phyloP scores from a whole-genome alignment of 139 green algal species.

The Volvox africanus region DNA sequence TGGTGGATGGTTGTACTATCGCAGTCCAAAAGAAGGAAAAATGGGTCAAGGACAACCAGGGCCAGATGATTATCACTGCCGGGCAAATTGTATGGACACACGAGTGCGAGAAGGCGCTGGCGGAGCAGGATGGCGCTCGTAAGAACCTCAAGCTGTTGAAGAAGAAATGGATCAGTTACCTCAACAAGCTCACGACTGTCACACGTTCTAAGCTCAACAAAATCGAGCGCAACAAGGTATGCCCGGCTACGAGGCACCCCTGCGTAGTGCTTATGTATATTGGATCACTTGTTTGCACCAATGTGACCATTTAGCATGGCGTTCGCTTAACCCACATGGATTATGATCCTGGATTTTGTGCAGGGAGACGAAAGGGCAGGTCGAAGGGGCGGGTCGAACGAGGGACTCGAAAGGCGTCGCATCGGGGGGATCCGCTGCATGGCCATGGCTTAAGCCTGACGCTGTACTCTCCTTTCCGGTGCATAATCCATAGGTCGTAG shows the following conservation, averaged over 20 bases:
- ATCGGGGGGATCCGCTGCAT: too few species aligned
- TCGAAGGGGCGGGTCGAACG: too few species aligned
- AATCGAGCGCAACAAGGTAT: slow-evolving; percentile 88
- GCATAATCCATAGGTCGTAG: slow-evolving; percentile 53
- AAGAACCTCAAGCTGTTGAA: slow-evolving; percentile 81
- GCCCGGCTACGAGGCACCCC: too few species aligned
- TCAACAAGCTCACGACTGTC: slow-evolving; percentile 88
- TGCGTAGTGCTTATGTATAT: too few species aligned
- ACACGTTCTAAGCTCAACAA: slow-evolving; percentile 85
- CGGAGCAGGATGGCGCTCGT: slow-evolving; percentile 72
- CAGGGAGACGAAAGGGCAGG: too few species aligned
- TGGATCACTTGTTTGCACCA: too few species aligned
- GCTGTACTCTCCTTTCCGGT: too few species aligned
- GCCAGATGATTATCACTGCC: slow-evolving; percentile 90
- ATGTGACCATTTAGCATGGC: too few species aligned
- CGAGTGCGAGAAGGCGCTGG: slow-evolving; percentile 89
- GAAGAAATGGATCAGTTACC: slow-evolving; percentile 89
- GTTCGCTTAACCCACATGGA: too few species aligned
- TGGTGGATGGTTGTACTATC: background rate
- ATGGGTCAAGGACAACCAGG: slow-evolving; percentile 90
- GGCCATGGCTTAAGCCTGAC: too few species aligned
- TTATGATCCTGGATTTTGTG: too few species aligned
- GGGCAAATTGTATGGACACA: slow-evolving; percentile 91
- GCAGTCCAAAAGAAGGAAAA: slow-evolving; percentile 87
- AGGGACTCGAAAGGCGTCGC: too few species aligned